These are phyloP conservation scores for Exophiala mesophila DNA, from an alignment of 2,329 filamentous ascomycete genomes.

Conservation along the genomic window DNA sequence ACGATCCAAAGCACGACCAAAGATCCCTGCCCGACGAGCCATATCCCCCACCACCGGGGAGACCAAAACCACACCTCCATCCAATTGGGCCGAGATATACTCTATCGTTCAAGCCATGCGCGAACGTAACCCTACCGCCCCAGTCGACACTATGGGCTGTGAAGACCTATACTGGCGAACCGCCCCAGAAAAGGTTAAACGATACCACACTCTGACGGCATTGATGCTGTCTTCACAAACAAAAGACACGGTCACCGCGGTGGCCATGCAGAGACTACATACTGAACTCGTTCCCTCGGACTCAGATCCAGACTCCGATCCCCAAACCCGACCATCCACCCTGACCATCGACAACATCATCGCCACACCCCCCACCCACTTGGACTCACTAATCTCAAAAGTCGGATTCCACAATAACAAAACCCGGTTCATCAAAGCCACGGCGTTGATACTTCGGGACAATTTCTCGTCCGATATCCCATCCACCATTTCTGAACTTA, in stretches of 20 bases:
- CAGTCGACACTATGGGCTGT: conserved; percentile 97
- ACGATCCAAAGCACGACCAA: conserved; percentile 33
- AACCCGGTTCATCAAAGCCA: conserved; percentile 73
- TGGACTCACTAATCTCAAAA: conserved; percentile 72
- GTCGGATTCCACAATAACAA: conserved; percentile 97
- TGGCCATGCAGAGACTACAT: conserved; percentile 74
- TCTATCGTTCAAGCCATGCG: conserved; percentile 71
- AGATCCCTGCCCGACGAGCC: conserved; percentile 37
- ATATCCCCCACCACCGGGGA: conserved; percentile 34
- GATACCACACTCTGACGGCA: conserved; percentile 81
- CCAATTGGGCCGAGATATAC: conserved; percentile 83
- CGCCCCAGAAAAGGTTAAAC: conserved; percentile 51
- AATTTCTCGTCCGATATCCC: conserved; percentile 72
- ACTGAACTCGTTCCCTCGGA: conserved; percentile 55
- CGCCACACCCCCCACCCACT: conserved; percentile 58
- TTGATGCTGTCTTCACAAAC: conserved; percentile 92
- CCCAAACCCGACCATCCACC: conserved; percentile 33
- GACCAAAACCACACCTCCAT: conserved; percentile 53
- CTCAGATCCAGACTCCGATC: conserved; percentile 12
- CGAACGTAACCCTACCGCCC: conserved; percentile 61
- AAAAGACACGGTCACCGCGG: conserved; percentile 84
- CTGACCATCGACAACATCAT: conserved; percentile 75
- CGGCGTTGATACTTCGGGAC: conserved; percentile 68
- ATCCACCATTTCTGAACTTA: conserved; percentile 67
- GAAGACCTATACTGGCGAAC: conserved; percentile 46